Evolutionary conservation across 129 eudicot species (phyloP), one percentile per base, ranked within the genome.

Genomic region (Chrysanthemum makinoi): DNA sequence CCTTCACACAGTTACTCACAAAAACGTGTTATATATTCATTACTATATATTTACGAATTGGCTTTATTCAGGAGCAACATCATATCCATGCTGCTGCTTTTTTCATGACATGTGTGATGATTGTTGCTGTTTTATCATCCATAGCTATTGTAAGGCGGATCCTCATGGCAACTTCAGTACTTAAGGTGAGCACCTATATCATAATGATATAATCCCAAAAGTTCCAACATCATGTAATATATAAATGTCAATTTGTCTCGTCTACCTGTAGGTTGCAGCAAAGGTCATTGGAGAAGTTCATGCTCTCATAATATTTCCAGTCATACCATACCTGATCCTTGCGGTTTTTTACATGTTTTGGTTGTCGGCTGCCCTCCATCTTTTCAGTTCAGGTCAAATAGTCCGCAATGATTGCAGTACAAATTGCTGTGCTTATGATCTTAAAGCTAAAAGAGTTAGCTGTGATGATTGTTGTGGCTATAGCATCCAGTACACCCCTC

Each of bases 251-350:
- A 26, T 74, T 22, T 51, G 20, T 73, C 66, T 70, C 22, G 20
- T 44, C 33, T 66, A 44, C 39, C 83, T 39, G 44, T 39, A 94
- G 98, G 98, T 94, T 72, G 98, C 98, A 76, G 96, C 98, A n/a
- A 94, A 94, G 80, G 98, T 94, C 75, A 89, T 94, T 46, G 98
- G 98, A 81, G 98, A 94, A 82, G 95, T 94, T 76, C 96, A 86
- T 55, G 98, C 98, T 2, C 82, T 94, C 26, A 94, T 94, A 59
- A 84, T 94, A 24, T 94, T 89, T 62, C 98, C 98, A 14, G 70
- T 83, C 46, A 80, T 89, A 62, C 98, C 98, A 2, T 94, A 87
- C 65, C 56, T 68, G 15, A 70, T 87, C 12, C 90, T 94, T 62
- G 95, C 98, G 54, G 81, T 94, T 59, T 94, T 94, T 66, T 89